Percentiles rank a stretch among this genome's conserved stretches.
Conservation (phyloP, 164 flowering plant genomes). For the Aristolochia californica region DNA sequence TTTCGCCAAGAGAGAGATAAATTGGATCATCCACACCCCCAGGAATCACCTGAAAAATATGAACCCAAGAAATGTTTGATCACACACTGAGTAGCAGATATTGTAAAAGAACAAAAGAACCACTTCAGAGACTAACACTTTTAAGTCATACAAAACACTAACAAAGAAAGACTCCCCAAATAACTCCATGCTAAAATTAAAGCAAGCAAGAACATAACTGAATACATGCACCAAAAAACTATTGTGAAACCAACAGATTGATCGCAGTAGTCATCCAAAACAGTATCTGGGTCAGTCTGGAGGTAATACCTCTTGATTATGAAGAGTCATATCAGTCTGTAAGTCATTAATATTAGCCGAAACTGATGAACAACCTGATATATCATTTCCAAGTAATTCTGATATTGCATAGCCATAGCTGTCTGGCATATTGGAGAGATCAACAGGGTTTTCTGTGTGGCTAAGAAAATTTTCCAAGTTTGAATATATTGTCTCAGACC, state of each 20-base stretch:
- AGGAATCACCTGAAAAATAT: slow-evolving; percentile 54
- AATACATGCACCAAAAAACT: not conserved
- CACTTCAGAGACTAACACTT: not conserved
- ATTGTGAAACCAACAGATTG: not conserved
- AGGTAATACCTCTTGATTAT: slow-evolving; percentile 54
- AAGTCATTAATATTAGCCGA: slow-evolving; percentile 41
- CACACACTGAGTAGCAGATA: not conserved
- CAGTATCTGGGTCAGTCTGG: not conserved
- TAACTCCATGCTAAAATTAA: too few relatives aligned
- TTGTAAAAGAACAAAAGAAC: not conserved
- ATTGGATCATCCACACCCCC: slow-evolving; percentile 71
- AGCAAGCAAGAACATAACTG: too few relatives aligned
- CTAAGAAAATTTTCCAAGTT: slow-evolving; percentile 41
- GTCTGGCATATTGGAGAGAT: slow-evolving; percentile 56
- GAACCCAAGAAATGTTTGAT: not conserved
- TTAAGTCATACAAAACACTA: not conserved
- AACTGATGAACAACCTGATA: slow-evolving; percentile 52
- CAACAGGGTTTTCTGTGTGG: slow-evolving; percentile 29
- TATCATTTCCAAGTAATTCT: slow-evolving; percentile 57
- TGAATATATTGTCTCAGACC: slow-evolving; percentile 42
- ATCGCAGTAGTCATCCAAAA: not conserved
- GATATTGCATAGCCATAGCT: slow-evolving; percentile 78
- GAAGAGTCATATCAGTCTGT: slow-evolving; percentile 58
- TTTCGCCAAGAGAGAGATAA: slow-evolving; percentile 86
- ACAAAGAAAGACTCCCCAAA: too few relatives aligned